Percentiles rank a stretch among this genome's conserved stretches.
Conservation (phyloP, 2,329 filamentous ascomycete genomes). For the Curvularia eragrostidis region DNA sequence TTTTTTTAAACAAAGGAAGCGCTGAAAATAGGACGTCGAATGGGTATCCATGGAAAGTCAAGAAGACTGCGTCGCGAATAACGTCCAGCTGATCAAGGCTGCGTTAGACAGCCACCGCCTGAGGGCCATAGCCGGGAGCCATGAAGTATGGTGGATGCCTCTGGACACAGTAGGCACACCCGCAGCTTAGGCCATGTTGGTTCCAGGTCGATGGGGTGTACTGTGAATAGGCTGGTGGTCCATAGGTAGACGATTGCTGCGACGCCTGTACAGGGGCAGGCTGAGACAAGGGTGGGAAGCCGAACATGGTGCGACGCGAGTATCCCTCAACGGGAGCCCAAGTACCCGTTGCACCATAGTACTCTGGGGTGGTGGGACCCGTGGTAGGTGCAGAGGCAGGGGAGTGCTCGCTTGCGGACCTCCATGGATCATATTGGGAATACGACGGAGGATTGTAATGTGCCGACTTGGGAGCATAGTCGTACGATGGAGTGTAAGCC, state of each 20-base stretch:
- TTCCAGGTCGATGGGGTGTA: conserved; percentile 49
- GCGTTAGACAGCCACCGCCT: conserved; percentile 46
- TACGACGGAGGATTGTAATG: conserved; percentile 48
- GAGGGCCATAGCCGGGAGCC: conserved; percentile 48
- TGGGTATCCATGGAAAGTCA: conserved; percentile 32
- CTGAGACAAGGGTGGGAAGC: conserved; percentile 49
- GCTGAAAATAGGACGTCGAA: conserved; percentile 39
- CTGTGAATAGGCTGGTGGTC: conserved; percentile 44
- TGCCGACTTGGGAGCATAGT: conserved; percentile 46
- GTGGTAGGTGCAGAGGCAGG: conserved; percentile 63
- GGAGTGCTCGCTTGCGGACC: conserved; percentile 54
- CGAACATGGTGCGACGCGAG: conserved; percentile 53
- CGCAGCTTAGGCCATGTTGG: conserved; percentile 47
- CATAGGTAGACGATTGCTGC: conserved; percentile 48
- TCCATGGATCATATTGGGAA: conserved; percentile 53
- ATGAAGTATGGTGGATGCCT: conserved; percentile 50
- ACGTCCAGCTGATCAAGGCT: conserved; percentile 4
- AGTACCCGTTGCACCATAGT: conserved; percentile 55
- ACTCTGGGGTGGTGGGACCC: conserved; percentile 62
- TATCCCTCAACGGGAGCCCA: conserved; percentile 57
- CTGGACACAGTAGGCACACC: conserved; percentile 48
- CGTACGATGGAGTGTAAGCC: conserved; percentile 50
- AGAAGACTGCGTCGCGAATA: conserved; percentile 5
- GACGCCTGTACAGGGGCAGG: conserved; percentile 51
- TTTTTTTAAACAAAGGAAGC: conserved; percentile 45